Evolutionary conservation across 805 yeast genomes (phyloP).

Genomic region (Candida sphagnicola): DNA sequence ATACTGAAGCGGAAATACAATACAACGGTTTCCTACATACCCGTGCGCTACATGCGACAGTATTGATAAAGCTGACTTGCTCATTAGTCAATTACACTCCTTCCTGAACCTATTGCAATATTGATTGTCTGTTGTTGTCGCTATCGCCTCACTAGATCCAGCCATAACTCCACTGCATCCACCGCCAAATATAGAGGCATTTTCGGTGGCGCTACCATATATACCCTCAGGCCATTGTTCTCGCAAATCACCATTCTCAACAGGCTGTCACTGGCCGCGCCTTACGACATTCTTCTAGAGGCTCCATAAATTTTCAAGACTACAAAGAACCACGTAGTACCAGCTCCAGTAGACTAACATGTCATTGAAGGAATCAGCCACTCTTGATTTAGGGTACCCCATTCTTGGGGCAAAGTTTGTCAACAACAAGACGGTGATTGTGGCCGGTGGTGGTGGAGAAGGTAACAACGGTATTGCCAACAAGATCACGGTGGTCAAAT

Average conservation of each 20-base stretch:
- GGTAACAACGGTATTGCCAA: conserved; percentile 87
- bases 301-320: no score
- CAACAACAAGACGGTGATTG: conserved; percentile 55
- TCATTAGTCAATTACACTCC: no score
- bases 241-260: no score
- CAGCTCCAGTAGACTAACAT: no score
- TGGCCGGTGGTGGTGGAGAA: conserved; percentile 95
- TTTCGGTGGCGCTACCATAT: not conserved
- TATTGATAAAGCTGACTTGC: conserved; percentile 40
- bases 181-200: not conserved
- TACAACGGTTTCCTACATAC: conserved; percentile 67
- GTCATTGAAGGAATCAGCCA: conserved; percentile 33
- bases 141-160: no score
- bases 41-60: conserved; percentile 75
- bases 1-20: conserved; percentile 60
- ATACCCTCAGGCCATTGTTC: not conserved
- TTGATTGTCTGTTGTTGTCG: no score
- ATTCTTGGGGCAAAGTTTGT: conserved; percentile 74
- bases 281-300: no score
- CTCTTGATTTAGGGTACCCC: conserved; percentile 62
- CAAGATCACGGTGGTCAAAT: conserved; percentile 63
- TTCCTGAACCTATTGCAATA: no score
- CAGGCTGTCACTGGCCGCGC: no score
- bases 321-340: no score
- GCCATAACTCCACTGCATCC: no score